Conservation (phyloP, 805 yeast genomes). For the Yarrowia osloensis region DNA sequence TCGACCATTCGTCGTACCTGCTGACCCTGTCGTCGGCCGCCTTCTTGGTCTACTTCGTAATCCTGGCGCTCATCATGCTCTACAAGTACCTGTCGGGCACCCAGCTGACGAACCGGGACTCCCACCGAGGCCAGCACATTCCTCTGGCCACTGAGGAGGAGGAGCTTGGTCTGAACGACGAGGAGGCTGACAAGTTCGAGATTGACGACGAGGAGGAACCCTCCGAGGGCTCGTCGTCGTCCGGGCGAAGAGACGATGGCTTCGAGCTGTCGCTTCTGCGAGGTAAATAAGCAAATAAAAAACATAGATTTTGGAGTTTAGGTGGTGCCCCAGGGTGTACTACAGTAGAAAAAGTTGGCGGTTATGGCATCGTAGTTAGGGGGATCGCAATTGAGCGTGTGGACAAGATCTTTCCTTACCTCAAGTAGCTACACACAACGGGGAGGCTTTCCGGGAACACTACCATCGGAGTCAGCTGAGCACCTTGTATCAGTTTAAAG, state of each 20-base stretch:
- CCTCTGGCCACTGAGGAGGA: constrained; percentile 29
- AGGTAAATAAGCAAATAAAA: neutral
- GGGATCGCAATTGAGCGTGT: too few relatives aligned
- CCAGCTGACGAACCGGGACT: constrained; percentile 6
- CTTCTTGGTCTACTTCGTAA: constrained; percentile 67
- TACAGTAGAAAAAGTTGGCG: too few relatives aligned
- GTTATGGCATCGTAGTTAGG: too few relatives aligned
- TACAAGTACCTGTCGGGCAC: constrained; percentile 50
- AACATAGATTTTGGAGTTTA: neutral
- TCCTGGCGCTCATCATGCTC: constrained; percentile 58
- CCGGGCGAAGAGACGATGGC: constrained; percentile 21
- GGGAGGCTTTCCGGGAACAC: too few relatives aligned
- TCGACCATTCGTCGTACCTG: constrained; percentile 84
- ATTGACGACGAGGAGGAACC: constrained; percentile 21
- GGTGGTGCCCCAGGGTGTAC: neutral
- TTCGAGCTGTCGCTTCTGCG: constrained; percentile 25
- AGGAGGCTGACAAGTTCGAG: constrained; percentile 26
- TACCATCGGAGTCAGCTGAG: too few relatives aligned
- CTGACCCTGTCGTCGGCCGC: constrained; percentile 72
- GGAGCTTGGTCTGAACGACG: constrained; percentile 14
- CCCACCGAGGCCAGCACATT: neutral
- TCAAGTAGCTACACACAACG: too few relatives aligned
- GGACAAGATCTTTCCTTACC: too few relatives aligned
- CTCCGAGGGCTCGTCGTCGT: constrained; percentile 27
- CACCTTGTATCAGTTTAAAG: too few relatives aligned